These are phyloP conservation scores for Fraxinus latifolia DNA, from an alignment of 305 asterid species.

Conservation along the genomic window DNA sequence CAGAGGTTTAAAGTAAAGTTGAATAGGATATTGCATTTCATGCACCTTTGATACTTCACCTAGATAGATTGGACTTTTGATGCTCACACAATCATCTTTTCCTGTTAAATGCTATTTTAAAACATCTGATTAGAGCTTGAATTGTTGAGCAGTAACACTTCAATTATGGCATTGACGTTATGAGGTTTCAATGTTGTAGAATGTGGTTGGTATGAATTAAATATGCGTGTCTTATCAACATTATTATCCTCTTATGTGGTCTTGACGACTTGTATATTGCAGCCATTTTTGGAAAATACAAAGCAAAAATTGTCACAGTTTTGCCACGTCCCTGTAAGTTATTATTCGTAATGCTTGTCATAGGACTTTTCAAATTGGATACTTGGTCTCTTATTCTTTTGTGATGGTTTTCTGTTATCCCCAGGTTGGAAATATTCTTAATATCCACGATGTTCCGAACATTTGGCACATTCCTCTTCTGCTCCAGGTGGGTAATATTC, in stretches of 20 bases:
- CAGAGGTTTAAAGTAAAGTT: neutral
- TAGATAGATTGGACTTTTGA: neutral
- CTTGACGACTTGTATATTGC: conserved; percentile 18
- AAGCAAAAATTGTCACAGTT: conserved; percentile 82
- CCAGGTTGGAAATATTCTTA: conserved; percentile 71
- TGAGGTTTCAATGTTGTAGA: neutral
- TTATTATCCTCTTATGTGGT: neutral
- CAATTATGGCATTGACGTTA: neutral
- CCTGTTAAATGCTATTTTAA: neutral
- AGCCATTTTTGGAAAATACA: conserved; percentile 82
- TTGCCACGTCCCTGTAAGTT: conserved; percentile 83
- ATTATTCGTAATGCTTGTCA: conserved; percentile 14
- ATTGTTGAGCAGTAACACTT: neutral
- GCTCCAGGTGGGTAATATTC: conserved; percentile 62
- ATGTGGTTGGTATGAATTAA: neutral
- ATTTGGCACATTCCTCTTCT: conserved; percentile 86
- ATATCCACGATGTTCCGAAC: conserved; percentile 83
- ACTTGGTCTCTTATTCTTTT: neutral
- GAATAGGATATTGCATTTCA: neutral
- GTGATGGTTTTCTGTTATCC: neutral
- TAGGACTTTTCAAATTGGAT: neutral
- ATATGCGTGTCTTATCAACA: neutral
- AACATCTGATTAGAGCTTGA: neutral
- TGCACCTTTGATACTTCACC: conserved; percentile 3
- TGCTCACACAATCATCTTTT: neutral